Conservation (phyloP, 805 yeast species). For the Kregervanrija fluxuum region DNA sequence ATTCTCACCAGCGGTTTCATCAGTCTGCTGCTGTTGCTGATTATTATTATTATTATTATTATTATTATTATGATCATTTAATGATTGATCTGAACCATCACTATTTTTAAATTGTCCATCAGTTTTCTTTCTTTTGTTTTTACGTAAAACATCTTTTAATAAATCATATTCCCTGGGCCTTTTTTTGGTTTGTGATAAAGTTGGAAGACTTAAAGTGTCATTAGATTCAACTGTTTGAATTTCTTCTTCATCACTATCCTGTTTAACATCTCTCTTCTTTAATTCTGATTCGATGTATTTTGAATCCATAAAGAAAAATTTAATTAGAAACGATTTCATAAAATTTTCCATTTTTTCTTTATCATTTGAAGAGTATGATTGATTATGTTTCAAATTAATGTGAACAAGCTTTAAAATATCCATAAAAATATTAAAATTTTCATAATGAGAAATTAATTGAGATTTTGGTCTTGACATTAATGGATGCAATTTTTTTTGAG, state of each 20-base stretch:
- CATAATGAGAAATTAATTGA: conserved; percentile 49
- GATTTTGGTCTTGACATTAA: conserved; percentile 81
- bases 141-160: conserved; percentile 52
- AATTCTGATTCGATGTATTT: conserved; percentile 38
- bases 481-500: conserved; percentile 79
- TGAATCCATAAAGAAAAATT: conserved; percentile 60
- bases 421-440: conserved; percentile 59
- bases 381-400: conserved; percentile 58
- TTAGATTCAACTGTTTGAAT: conserved; percentile 12
- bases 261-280: conserved; percentile 26
- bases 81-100: conserved; percentile 9
- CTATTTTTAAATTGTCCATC: conserved; percentile 17
- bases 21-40: conserved; percentile 3
- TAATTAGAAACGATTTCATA: conserved; percentile 58
- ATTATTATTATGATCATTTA: conserved; percentile 14
- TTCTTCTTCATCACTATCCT: conserved; percentile 16
- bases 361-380: conserved; percentile 74
- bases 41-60: not conserved
- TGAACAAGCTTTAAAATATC: conserved; percentile 68
- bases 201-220: conserved; percentile 8
- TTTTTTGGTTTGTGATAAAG: conserved; percentile 30
- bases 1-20: conserved; percentile 1
- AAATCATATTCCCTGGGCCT: conserved; percentile 52
- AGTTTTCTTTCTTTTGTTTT: conserved; percentile 24
- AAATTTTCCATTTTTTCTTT: conserved; percentile 70